phyloP scores from a whole-genome alignment of 1,284 basidiomycete species.

The Xerocomus amazonicus region DNA sequence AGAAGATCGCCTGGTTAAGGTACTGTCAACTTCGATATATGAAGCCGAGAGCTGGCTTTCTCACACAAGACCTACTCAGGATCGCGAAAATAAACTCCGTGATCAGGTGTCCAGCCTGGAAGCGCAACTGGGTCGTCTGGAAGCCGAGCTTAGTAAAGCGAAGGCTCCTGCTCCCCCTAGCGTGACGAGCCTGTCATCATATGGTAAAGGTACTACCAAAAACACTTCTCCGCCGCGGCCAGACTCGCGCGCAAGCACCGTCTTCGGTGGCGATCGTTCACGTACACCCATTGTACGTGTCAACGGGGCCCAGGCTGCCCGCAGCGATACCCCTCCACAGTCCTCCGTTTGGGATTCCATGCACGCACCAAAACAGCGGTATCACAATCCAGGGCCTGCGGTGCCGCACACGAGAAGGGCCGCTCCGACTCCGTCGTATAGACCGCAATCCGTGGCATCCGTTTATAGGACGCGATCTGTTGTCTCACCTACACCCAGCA shows the following conservation, averaged over 20 bases:
- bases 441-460: constrained; percentile 45
- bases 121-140: constrained; percentile 54
- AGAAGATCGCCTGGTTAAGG: constrained; percentile 62
- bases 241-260: constrained; percentile 66
- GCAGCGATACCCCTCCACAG: constrained; percentile 47
- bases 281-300: constrained; percentile 37
- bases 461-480: constrained; percentile 29
- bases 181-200: constrained; percentile 28
- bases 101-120: constrained; percentile 65
- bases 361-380: constrained; percentile 52
- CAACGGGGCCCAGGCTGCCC: constrained; percentile 30
- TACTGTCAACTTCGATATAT: constrained; percentile 31
- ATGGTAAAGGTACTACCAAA: constrained; percentile 31
- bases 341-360: constrained; percentile 71
- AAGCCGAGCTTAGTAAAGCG: constrained; percentile 56
- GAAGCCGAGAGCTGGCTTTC: constrained; percentile 5
- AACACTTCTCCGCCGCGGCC: constrained; percentile 49
- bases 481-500: constrained; percentile 71
- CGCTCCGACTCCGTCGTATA: constrained; percentile 26
- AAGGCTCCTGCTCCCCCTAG: constrained; percentile 33
- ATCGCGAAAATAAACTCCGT: constrained; percentile 63
- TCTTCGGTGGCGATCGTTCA: constrained; percentile 43
- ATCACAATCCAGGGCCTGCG: constrained; percentile 20
- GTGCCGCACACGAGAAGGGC: constrained; percentile 40
- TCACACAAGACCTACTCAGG: constrained; percentile 45